phyloP scores from a whole-genome alignment of 345 rosid species.

The Syzygium aromaticum region DNA sequence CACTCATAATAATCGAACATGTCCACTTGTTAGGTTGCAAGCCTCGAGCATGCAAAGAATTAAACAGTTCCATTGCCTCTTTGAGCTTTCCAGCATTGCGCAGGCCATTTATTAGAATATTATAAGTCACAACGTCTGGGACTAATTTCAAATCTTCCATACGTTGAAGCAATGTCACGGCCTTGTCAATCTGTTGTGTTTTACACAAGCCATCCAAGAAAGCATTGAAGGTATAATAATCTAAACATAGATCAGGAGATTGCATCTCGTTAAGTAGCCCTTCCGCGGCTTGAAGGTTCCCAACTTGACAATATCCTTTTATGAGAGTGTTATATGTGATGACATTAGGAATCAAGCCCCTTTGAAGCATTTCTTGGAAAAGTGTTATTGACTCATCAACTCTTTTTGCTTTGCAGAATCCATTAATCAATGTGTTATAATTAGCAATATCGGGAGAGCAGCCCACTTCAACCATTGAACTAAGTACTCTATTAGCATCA shows the following conservation, averaged over 20 bases:
- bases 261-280: conserved; percentile 12
- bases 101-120: conserved; percentile 24
- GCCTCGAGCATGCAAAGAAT: neutral
- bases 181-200: conserved; percentile 9
- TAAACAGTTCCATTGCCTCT: neutral
- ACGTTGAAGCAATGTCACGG: conserved; percentile 4
- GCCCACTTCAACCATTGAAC: conserved; percentile 12
- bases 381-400: neutral
- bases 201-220: conserved; percentile 18
- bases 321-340: conserved; percentile 20
- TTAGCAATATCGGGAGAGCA: conserved; percentile 7
- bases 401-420: neutral
- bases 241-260: neutral
- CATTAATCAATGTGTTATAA: neutral
- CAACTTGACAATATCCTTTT: conserved; percentile 10
- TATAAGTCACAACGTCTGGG: conserved; percentile 14
- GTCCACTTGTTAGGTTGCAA: neutral
- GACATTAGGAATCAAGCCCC: conserved; percentile 8
- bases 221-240: neutral
- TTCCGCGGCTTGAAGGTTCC: conserved; percentile 20
- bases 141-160: conserved; percentile 3
- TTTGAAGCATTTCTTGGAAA: conserved; percentile 5
- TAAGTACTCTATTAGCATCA: conserved; percentile 11
- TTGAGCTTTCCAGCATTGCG: conserved; percentile 16
- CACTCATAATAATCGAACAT: neutral